phyloP scores from a whole-genome alignment of 2,329 filamentous ascomycete species.

The Aureobasidium subglaciale region DNA sequence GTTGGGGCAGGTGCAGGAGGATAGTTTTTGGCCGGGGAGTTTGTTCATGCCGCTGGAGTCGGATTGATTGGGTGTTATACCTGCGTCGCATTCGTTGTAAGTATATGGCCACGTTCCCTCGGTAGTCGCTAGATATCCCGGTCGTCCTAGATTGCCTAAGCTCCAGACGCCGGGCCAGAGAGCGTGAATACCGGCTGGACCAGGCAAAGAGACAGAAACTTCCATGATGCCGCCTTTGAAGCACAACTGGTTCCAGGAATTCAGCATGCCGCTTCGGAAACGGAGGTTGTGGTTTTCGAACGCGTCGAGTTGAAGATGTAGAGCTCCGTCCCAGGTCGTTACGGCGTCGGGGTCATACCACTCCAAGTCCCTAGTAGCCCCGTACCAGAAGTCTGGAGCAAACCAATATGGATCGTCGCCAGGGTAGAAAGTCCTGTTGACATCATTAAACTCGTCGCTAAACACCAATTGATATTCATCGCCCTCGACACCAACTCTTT shows the following conservation, averaged over 20 bases:
- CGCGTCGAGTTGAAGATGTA: slow-evolving; percentile 40
- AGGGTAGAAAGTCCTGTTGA: slow-evolving; percentile 48
- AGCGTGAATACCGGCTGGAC: slow-evolving; percentile 42
- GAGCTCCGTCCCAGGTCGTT: slow-evolving; percentile 41
- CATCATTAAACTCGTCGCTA: slow-evolving; percentile 50
- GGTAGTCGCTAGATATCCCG: slow-evolving; percentile 46
- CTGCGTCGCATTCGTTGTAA: slow-evolving; percentile 44
- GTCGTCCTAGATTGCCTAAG: slow-evolving; percentile 48
- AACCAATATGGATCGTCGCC: slow-evolving; percentile 52
- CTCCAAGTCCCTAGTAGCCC: slow-evolving; percentile 44
- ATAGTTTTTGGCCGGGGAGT: slow-evolving; percentile 39
- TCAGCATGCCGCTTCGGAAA: slow-evolving; percentile 46
- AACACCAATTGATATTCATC: slow-evolving; percentile 45
- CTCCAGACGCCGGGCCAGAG: slow-evolving; percentile 50
- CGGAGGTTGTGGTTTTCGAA: slow-evolving; percentile 41
- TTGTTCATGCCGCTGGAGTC: slow-evolving; percentile 36
- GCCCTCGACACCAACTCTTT: slow-evolving; percentile 39
- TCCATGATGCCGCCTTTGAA: slow-evolving; percentile 50
- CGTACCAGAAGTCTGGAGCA: slow-evolving; percentile 49
- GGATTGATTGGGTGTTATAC: slow-evolving; percentile 46
- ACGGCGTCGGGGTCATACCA: slow-evolving; percentile 48
- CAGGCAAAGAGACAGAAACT: slow-evolving; percentile 46
- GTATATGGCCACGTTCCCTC: slow-evolving; percentile 51
- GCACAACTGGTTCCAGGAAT: slow-evolving; percentile 49
- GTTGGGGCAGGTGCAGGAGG: slow-evolving; percentile 39